Evolutionary conservation across 768 basidiomycete genomes (phyloP), one percentile per base, ranked within the genome.

Genomic region (Amanita jacksonii): DNA sequence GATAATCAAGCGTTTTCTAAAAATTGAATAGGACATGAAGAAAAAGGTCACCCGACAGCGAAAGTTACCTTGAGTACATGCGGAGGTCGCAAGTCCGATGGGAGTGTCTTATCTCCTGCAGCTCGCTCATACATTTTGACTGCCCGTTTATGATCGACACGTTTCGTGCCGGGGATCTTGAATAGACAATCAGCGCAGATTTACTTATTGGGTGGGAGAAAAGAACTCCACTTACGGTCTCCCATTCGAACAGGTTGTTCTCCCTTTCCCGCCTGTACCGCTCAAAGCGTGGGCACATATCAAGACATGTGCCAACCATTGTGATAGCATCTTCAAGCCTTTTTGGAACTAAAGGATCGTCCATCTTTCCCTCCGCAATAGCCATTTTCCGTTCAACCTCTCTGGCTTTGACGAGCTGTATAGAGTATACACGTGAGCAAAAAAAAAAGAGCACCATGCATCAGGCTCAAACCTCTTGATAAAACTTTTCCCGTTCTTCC

Each of bases 91-190:
- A 99, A 68, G 59, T 99, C 94, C 0, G 89, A 91, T 2, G 94
- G 93, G 0, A 96, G 55, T 0, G 79, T 80, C 62, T 93, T 86
- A 68, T 94, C 89, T 19, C 93, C 93, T 10, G 90, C 87, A 3
- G 90, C 91, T 15, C 94, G 85, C 59, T 94, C 89, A 60, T 92
- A 99, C 57, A 84, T 85, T 57, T 97, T 96, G 35, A 98, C 94
- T 0, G 93, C 93, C 40, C 81, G 80, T 31, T 69, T 68, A 50
- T 90, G 90, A 56, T 93, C 81, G 7, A 97, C 82, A 33, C 84
- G 72, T 56, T 81, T 87, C n/a, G 85, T 88, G 8, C 81, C 82
- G 13, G 84, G 81, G 45, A 84, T 78, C 83, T 85, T 58, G 34
- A 47, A 51, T n/a, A 49, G 48, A 42, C 36, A 45, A 66, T 77